Conservation (phyloP, 1,284 basidiomycete genomes). For the Moesziomyces globuligerus region DNA sequence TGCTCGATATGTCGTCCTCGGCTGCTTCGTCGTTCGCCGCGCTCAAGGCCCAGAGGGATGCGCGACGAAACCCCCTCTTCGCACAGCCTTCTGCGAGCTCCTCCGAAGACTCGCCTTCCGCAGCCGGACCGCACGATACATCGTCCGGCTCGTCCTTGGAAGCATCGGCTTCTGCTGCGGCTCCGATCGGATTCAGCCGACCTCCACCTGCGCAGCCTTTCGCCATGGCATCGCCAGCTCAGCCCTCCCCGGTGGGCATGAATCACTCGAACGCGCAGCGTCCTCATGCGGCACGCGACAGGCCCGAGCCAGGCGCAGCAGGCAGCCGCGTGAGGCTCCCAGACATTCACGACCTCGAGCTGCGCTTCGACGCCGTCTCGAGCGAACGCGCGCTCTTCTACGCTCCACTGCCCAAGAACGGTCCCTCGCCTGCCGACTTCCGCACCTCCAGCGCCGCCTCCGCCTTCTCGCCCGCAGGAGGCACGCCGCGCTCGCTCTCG, state of each 20-base stretch:
- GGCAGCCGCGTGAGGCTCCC: conserved; percentile 32
- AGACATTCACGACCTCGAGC: conserved; percentile 40
- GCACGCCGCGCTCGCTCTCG: conserved; percentile 20
- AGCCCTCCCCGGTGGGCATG: background rate
- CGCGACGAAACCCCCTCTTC: conserved; percentile 25
- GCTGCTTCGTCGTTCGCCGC: conserved; percentile 34
- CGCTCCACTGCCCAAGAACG: conserved; percentile 37
- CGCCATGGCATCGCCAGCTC: background rate
- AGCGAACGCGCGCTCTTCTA: conserved; percentile 42
- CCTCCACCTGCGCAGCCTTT: background rate
- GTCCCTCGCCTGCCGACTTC: conserved; percentile 25
- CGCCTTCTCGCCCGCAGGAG: conserved; percentile 22
- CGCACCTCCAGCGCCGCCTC: conserved; percentile 28
- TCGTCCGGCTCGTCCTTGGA: conserved; percentile 8
- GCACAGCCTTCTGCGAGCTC: background rate
- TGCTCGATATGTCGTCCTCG: background rate
- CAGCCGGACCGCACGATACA: conserved; percentile 10
- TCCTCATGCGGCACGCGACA: background rate
- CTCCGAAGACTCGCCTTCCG: background rate
- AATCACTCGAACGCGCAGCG: background rate
- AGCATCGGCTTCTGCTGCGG: conserved; percentile 5
- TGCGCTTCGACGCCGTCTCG: conserved; percentile 33
- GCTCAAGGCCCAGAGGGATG: conserved; percentile 41
- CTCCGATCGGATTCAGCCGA: conserved; percentile 7
- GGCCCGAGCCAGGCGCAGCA: conserved; percentile 19